A percentile compares a stretch with the other conserved stretches of the same genome.
Conservation (phyloP, 2,329 filamentous ascomycete species). For the Ilyonectria robusta region DNA sequence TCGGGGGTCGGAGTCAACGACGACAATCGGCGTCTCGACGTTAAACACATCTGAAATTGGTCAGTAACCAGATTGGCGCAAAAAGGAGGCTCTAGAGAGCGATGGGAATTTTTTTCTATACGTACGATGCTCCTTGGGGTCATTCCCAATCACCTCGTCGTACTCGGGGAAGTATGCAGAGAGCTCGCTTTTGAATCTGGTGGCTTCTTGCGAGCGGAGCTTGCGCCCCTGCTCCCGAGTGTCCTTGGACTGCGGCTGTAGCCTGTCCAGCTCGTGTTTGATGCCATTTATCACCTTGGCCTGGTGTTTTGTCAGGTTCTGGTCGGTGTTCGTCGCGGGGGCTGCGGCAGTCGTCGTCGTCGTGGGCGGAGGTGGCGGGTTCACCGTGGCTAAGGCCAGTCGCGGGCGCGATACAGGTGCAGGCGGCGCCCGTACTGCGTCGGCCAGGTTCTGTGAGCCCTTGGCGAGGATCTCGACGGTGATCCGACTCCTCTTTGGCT, state of each 20-base stretch:
- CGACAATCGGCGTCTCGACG: conserved; percentile 78
- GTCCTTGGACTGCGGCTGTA: conserved; percentile 65
- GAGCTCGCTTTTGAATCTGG: conserved; percentile 91
- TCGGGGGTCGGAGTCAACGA: conserved; percentile 70
- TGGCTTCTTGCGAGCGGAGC: conserved; percentile 87
- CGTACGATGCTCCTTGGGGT: conserved; percentile 83
- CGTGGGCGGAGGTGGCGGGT: conserved; percentile 33
- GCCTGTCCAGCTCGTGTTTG: conserved; percentile 70
- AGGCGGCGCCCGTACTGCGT: conserved; percentile 43
- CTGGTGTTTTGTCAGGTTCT: conserved; percentile 64
- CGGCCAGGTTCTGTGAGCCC: conserved; percentile 45
- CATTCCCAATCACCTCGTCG: conserved; percentile 92
- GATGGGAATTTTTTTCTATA: conserved; percentile 45
- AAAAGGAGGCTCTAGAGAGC: conserved; percentile 18
- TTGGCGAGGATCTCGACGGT: conserved; percentile 65
- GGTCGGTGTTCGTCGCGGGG: conserved; percentile 43
- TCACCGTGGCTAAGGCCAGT: conserved; percentile 38
- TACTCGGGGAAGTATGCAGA: conserved; percentile 94
- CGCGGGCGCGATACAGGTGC: conserved; percentile 39
- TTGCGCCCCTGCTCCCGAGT: conserved; percentile 77
- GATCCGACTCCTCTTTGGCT: conserved; percentile 66
- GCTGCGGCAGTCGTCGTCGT: conserved; percentile 29
- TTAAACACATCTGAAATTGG: conserved; percentile 76
- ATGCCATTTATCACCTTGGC: conserved; percentile 74
- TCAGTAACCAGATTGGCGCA: conserved; percentile 28